Conservation (phyloP, 257 asterid species). For the Nicotiana noctiflora region DNA sequence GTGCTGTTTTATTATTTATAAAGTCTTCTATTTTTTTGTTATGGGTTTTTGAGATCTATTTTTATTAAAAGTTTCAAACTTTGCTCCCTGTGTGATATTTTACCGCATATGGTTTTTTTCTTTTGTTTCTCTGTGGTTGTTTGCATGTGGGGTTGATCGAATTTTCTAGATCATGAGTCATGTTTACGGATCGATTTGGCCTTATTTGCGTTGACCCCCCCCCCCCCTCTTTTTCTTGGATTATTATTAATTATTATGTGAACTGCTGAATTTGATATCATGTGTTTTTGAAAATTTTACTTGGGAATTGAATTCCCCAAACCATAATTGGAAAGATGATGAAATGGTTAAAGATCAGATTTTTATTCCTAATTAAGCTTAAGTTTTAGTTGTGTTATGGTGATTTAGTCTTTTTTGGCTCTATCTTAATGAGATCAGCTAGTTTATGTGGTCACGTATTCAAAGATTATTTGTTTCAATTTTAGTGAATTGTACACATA, state of each 20-base stretch:
- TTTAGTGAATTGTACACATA: too few relatives aligned
- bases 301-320: not conserved
- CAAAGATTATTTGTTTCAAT: too few relatives aligned
- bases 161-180: not conserved
- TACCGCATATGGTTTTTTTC: not conserved
- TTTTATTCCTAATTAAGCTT: not conserved
- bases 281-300: not conserved
- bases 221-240: not conserved
- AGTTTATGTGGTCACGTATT: not conserved
- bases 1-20: not conserved
- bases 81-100: not conserved
- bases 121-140: not conserved
- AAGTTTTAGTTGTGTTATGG: not conserved
- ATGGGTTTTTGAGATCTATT: not conserved
- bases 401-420: not conserved
- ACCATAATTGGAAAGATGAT: not conserved
- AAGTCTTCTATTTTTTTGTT: not conserved
- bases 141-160: not conserved
- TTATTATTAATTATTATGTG: not conserved
- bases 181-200: not conserved
- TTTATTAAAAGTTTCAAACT: not conserved
- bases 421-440: not conserved
- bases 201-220: not conserved
- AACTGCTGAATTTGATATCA: not conserved
- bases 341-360: not conserved